These are phyloP conservation scores for Pseudognaphalium luteoalbum DNA, from an alignment of 129 eudicot species.

Conservation along the genomic window DNA sequence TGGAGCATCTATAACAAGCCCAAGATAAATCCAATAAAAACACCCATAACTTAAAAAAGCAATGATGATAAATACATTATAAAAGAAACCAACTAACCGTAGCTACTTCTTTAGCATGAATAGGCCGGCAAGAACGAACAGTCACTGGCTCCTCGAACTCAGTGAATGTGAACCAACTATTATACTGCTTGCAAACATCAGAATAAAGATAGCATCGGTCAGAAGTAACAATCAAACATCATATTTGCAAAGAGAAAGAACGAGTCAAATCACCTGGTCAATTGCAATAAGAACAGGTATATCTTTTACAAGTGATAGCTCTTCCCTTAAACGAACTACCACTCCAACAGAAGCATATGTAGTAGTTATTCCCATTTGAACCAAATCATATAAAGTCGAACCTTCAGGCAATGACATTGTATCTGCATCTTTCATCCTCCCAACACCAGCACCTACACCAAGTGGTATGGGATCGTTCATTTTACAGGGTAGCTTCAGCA, in stretches of 20 bases:
- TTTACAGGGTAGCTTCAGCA: slow-evolving; percentile 64
- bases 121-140: slow-evolving; percentile 65
- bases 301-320: slow-evolving; percentile 68
- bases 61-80: not conserved
- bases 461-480: slow-evolving; percentile 72
- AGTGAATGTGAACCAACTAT: slow-evolving; percentile 92
- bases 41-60: not conserved
- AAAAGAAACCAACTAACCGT: slow-evolving; percentile 56
- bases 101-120: slow-evolving; percentile 90
- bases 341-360: slow-evolving; percentile 95
- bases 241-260: slow-evolving; percentile 19
- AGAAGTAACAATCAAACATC: slow-evolving; percentile 9
- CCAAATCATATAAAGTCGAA: slow-evolving; percentile 71
- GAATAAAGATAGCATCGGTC: not conserved
- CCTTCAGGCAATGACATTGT: slow-evolving; percentile 67
- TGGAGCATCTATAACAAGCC: not conserved
- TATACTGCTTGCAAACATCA: slow-evolving; percentile 59
- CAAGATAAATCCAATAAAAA: not conserved
- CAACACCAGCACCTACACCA: slow-evolving; percentile 98
- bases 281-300: slow-evolving; percentile 83
- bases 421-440: slow-evolving; percentile 71
- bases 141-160: slow-evolving; percentile 79
- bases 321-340: slow-evolving; percentile 83
- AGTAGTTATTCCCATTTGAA: slow-evolving; percentile 62
- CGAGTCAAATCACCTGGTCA: slow-evolving; percentile 67